phyloP scores from a whole-genome alignment of 768 basidiomycete genomes.

The Hericium rajendrae region DNA sequence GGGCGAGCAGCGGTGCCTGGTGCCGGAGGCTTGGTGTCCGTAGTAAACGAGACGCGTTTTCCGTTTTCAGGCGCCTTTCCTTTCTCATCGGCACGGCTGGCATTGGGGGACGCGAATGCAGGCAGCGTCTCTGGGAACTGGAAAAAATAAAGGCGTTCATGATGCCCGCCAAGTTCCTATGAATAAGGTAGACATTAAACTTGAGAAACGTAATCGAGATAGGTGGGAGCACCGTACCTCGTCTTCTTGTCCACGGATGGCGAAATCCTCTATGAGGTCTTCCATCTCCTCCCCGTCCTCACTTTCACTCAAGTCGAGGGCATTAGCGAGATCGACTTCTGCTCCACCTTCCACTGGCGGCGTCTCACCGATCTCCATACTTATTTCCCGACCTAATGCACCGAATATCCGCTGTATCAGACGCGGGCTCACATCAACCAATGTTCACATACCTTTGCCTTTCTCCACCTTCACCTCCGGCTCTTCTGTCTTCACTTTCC shows the following conservation, averaged over 20 bases:
- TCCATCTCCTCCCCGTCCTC: conserved; percentile 77
- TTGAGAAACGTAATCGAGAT: too few relatives aligned
- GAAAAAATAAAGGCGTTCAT: conserved; percentile 76
- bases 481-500: conserved; percentile 37
- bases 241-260: conserved; percentile 21
- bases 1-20: conserved; percentile 20
- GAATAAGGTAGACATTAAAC: neutral
- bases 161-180: conserved; percentile 41
- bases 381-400: conserved; percentile 5
- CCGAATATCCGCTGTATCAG: neutral
- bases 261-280: conserved; percentile 66
- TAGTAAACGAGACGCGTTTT: conserved; percentile 58
- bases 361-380: conserved; percentile 15
- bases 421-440: neutral
- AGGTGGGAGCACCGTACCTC: conserved; percentile 25
- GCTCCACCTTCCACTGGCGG: conserved; percentile 13
- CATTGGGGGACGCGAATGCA: conserved; percentile 39
- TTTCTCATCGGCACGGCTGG: conserved; percentile 19
- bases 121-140: conserved; percentile 88
- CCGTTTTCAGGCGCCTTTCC: conserved; percentile 11
- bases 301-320: conserved; percentile 61
- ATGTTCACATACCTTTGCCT: conserved; percentile 23
- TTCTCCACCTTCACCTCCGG: conserved; percentile 17
- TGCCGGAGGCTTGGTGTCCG: conserved; percentile 45
- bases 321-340: conserved; percentile 44